Evolutionary conservation across 768 basidiomycete genomes (phyloP).

Genomic region (Paxillus ammoniavirescens): DNA sequence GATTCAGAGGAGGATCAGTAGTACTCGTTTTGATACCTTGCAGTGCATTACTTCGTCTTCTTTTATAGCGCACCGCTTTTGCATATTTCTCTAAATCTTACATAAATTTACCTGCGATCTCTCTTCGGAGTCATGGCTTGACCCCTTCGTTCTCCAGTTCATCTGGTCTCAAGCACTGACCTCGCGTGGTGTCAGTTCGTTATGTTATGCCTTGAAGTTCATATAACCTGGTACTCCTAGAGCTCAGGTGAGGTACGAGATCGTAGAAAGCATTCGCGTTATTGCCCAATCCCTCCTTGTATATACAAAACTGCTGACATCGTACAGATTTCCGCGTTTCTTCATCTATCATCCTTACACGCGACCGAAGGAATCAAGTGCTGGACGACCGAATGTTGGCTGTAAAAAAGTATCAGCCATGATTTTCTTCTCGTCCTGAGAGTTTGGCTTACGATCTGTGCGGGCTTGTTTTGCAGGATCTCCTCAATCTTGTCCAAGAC

Average conservation of each 20-base stretch:
- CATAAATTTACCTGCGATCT: not conserved
- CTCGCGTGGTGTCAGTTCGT: too few relatives aligned
- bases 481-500: constrained; percentile 50
- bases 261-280: not conserved
- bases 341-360: constrained; percentile 1
- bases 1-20: not conserved
- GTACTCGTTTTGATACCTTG: not conserved
- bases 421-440: not conserved
- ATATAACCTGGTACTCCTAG: too few relatives aligned
- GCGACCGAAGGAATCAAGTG: constrained; percentile 29
- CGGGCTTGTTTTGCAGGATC: constrained; percentile 44
- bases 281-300: not conserved
- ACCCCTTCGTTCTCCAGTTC: too few relatives aligned
- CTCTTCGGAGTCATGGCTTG: not conserved
- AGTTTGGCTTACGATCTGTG: constrained; percentile 24
- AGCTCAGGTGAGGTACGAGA: too few relatives aligned
- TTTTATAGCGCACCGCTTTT: not conserved
- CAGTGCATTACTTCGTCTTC: not conserved
- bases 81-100: not conserved
- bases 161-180: too few relatives aligned
- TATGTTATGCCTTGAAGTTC: too few relatives aligned
- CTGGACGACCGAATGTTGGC: constrained; percentile 27
- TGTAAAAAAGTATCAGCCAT: constrained; percentile 12
- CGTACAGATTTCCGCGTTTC: not conserved
- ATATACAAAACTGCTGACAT: not conserved